phyloP scores from a whole-genome alignment of 306 rosid species.

The Corylus heterophylla region DNA sequence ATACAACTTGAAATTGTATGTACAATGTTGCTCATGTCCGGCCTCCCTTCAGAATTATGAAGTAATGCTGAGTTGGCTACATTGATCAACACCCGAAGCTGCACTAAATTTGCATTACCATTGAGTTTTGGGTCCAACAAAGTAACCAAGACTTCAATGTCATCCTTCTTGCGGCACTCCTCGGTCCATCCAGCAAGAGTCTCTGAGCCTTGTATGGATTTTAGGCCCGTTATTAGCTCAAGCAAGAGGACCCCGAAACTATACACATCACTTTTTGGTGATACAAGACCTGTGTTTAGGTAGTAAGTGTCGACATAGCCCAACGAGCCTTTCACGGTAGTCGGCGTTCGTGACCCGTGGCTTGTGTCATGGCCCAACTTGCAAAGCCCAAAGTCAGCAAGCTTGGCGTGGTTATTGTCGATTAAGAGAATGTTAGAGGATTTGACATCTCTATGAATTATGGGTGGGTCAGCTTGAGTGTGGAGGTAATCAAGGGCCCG shows the following conservation, averaged over 20 bases:
- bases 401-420: conserved; percentile 23
- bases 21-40: conserved; percentile 13
- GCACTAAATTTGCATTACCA: not conserved
- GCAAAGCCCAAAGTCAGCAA: conserved; percentile 25
- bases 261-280: conserved; percentile 14
- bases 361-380: conserved; percentile 10
- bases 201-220: conserved; percentile 16
- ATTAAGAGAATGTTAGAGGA: conserved; percentile 30
- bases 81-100: conserved; percentile 7
- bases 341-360: not conserved
- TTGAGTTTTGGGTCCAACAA: conserved; percentile 28
- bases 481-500: conserved; percentile 32
- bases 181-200: conserved; percentile 18
- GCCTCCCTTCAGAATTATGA: conserved; percentile 16
- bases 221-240: conserved; percentile 10
- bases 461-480: conserved; percentile 18
- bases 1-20: conserved; percentile 12
- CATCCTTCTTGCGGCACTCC: not conserved
- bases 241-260: conserved; percentile 21
- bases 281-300: conserved; percentile 11
- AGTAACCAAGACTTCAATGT: not conserved
- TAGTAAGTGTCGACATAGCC: conserved; percentile 16
- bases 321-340: conserved; percentile 9
- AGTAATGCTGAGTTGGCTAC: conserved; percentile 20
- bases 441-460: conserved; percentile 27